Conservation (phyloP, 768 basidiomycete species). For the Auriscalpium orientale region DNA sequence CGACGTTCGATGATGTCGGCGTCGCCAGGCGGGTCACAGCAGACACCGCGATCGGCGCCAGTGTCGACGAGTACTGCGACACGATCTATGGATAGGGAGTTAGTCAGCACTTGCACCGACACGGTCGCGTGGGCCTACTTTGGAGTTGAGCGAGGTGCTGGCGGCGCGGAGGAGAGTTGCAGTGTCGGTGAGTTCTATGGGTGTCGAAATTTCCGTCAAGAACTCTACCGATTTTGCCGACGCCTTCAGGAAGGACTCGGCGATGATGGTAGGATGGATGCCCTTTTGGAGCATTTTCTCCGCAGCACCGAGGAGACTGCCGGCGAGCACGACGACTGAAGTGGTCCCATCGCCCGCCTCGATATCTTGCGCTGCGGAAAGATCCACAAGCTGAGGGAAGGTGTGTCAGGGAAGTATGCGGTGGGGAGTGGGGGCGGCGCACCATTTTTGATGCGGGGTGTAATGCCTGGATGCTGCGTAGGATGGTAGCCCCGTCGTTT, state of each 20-base stretch:
- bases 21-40: slow-evolving; percentile 91
- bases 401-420: not conserved
- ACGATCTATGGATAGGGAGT: slow-evolving; percentile 60
- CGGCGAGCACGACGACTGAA: slow-evolving; percentile 93
- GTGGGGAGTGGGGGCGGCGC: not conserved
- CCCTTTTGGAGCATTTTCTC: slow-evolving; percentile 96
- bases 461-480: slow-evolving; percentile 90
- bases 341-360: slow-evolving; percentile 99
- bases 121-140: slow-evolving; percentile 39
- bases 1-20: slow-evolving; percentile 87
- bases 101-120: not conserved
- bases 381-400: slow-evolving; percentile 75
- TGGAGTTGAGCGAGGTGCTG: slow-evolving; percentile 93
- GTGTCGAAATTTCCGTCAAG: slow-evolving; percentile 85
- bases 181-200: slow-evolving; percentile 85
- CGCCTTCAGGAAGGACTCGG: slow-evolving; percentile 91
- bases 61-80: slow-evolving; percentile 95
- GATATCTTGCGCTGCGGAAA: slow-evolving; percentile 95
- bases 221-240: slow-evolving; percentile 91
- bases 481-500: slow-evolving; percentile 97
- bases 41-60: slow-evolving; percentile 97
- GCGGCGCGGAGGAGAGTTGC: slow-evolving; percentile 84
- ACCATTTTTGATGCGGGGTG: slow-evolving; percentile 99
- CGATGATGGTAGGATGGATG: slow-evolving; percentile 96
- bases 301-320: slow-evolving; percentile 85